Evolutionary conservation across 768 basidiomycete species (phyloP).

Genomic region (Chlorophyllum brunneum): DNA sequence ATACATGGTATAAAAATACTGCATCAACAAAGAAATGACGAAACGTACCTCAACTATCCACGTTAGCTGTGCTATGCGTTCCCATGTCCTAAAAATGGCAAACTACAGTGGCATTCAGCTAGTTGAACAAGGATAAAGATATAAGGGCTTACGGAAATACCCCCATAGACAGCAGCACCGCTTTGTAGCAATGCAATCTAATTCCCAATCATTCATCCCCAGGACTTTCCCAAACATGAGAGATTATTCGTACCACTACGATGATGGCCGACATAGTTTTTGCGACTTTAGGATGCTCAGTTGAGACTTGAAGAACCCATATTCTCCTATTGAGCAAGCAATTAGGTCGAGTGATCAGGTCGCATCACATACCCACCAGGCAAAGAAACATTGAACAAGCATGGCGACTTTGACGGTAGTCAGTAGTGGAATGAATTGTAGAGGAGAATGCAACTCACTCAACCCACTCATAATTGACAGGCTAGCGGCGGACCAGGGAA

Average conservation of each 20-base stretch:
- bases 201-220: too few species aligned
- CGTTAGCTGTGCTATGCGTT: constrained; percentile 1
- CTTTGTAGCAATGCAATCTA: not conserved
- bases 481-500: constrained; percentile 9
- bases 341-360: not conserved
- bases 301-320: constrained; percentile 6
- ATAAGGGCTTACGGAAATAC: not conserved
- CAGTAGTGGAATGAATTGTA: not conserved
- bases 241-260: constrained; percentile 3
- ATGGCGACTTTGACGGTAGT: not conserved
- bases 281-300: not conserved
- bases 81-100: constrained; percentile 1
- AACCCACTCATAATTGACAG: constrained; percentile 6
- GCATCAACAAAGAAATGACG: not conserved
- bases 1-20: not conserved
- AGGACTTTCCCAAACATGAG: not conserved
- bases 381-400: constrained; percentile 13
- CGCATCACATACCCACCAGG: constrained; percentile 6
- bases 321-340: constrained; percentile 8
- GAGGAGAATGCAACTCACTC: not conserved
- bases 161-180: constrained; percentile 6
- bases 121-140: not conserved
- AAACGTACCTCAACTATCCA: constrained; percentile 2
- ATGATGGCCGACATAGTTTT: constrained; percentile 7
- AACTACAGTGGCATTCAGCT: not conserved